These are phyloP conservation scores for Lactarius indigo DNA, from an alignment of 768 basidiomycete genomes.

Conservation along the genomic window DNA sequence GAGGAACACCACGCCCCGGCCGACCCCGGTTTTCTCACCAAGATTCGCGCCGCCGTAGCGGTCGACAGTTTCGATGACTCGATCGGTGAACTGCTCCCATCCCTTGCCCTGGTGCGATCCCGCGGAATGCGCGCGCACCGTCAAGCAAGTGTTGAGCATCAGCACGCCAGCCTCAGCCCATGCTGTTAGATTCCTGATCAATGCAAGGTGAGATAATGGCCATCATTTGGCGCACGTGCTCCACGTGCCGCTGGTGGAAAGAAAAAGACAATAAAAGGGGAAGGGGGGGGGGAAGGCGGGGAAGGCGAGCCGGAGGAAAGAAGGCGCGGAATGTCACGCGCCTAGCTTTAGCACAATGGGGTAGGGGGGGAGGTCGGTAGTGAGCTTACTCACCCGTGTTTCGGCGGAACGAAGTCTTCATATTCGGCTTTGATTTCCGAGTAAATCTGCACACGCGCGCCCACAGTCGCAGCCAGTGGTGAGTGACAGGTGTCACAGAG, in stretches of 20 bases:
- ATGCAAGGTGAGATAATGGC: neutral
- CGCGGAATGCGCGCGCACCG: slow-evolving; percentile 71
- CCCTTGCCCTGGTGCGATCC: slow-evolving; percentile 83
- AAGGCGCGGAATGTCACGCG: neutral
- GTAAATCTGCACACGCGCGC: slow-evolving; percentile 61
- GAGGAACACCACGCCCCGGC: slow-evolving; percentile 80
- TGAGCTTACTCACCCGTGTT: slow-evolving; percentile 66
- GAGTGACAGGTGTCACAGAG: slow-evolving; percentile 18
- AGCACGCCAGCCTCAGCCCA: slow-evolving; percentile 89
- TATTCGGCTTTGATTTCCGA: slow-evolving; percentile 81
- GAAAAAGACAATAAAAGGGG: neutral
- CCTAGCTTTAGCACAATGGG: neutral
- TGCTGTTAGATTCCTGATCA: slow-evolving; percentile 62
- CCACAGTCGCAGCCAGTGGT: slow-evolving; percentile 14
- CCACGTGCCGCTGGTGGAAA: neutral
- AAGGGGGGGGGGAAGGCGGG: neutral
- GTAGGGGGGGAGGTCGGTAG: neutral
- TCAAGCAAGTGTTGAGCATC: slow-evolving; percentile 89
- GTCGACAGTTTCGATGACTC: slow-evolving; percentile 75
- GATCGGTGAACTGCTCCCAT: slow-evolving; percentile 89
- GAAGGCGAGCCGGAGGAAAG: neutral
- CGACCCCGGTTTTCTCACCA: slow-evolving; percentile 44
- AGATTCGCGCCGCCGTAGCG: slow-evolving; percentile 73
- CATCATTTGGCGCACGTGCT: neutral
- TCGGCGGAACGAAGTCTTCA: slow-evolving; percentile 71